phyloP scores from a whole-genome alignment of 495 filamentous ascomycete species.

The Bacidia gigantensis region DNA sequence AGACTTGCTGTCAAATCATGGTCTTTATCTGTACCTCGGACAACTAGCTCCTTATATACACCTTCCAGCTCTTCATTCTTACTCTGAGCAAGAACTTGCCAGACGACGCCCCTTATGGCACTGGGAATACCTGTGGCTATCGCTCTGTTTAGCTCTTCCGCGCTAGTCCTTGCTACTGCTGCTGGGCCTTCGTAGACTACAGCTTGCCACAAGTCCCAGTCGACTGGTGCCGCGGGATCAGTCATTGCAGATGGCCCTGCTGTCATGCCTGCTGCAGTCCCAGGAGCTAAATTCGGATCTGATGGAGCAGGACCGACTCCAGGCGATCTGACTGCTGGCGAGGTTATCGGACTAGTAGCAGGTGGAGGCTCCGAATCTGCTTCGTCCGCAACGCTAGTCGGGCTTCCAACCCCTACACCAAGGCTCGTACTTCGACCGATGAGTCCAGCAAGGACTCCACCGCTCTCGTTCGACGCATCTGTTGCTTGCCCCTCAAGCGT shows the following conservation, averaged over 20 bases:
- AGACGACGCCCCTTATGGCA: constrained; percentile 90
- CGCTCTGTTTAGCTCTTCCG: constrained; percentile 76
- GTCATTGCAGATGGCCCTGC: constrained; percentile 51
- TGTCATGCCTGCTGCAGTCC: constrained; percentile 64
- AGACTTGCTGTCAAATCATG: constrained; percentile 37
- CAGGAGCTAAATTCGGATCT: constrained; percentile 56
- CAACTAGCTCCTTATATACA: constrained; percentile 73
- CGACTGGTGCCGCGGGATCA: constrained; percentile 54
- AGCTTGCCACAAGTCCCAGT: constrained; percentile 97
- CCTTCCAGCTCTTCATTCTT: constrained; percentile 79
- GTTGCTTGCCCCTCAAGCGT: constrained; percentile 34
- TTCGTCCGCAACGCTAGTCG: constrained; percentile 41
- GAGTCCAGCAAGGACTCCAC: constrained; percentile 28
- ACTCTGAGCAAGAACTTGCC: constrained; percentile 92
- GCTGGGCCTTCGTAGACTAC: constrained; percentile 87
- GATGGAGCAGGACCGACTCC: constrained; percentile 38
- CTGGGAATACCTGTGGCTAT: constrained; percentile 90
- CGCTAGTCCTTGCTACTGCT: constrained; percentile 68
- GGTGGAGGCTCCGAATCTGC: constrained; percentile 28
- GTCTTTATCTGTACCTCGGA: constrained; percentile 67
- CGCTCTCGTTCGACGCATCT: constrained; percentile 16
- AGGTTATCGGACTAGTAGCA: constrained; percentile 17
- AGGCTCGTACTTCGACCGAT: constrained; percentile 34
- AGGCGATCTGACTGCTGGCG: constrained; percentile 27
- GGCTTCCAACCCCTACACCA: constrained; percentile 39